These are phyloP conservation scores for Aspergillus sp. DNA, from an alignment of 2,329 filamentous ascomycete species.

Conservation along the genomic window DNA sequence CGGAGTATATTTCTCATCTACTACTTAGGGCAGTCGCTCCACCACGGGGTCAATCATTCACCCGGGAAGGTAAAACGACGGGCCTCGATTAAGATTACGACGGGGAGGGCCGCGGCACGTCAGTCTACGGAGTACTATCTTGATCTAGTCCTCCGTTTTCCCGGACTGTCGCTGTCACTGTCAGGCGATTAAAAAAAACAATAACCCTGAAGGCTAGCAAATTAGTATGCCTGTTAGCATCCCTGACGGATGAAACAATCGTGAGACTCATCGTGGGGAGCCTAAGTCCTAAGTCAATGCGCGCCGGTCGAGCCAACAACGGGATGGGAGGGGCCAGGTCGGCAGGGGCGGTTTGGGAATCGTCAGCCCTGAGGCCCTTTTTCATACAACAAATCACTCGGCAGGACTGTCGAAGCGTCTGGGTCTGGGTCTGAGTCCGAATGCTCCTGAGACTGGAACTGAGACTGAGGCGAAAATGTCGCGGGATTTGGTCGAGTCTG, in stretches of 20 bases:
- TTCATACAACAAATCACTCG: neutral
- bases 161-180: neutral
- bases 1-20: neutral
- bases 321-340: neutral
- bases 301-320: neutral
- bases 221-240: neutral
- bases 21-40: neutral
- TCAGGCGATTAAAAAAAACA: neutral
- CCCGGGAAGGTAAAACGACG: too few relatives aligned
- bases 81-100: too few relatives aligned
- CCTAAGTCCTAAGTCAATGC: neutral
- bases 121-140: too few relatives aligned
- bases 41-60: neutral
- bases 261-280: constrained; percentile 11
- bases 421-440: too few relatives aligned
- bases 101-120: too few relatives aligned
- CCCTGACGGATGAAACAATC: constrained; percentile 12
- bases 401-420: too few relatives aligned
- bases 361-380: neutral
- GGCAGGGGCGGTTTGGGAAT: neutral
- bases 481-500: neutral
- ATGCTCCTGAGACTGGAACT: too few relatives aligned
- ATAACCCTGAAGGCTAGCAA: neutral
- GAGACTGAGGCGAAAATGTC: neutral
- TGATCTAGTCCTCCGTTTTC: neutral